Percentiles rank a stretch among this genome's conserved stretches.
Conservation (phyloP, 345 rosid genomes). For the Hirschfeldia incana region DNA sequence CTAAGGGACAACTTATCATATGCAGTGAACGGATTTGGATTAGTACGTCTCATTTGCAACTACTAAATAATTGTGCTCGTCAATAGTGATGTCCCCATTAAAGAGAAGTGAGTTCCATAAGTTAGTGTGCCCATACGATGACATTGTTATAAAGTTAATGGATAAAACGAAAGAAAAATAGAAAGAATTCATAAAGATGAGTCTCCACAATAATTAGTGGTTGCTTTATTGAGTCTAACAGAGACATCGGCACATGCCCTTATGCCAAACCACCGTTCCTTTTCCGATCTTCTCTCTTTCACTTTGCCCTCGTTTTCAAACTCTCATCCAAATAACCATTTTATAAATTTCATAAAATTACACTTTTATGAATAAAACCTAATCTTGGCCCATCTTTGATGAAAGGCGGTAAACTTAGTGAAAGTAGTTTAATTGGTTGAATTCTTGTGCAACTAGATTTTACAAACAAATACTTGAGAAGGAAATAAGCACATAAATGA, state of each 20-base stretch:
- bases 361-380: neutral
- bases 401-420: neutral
- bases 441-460: neutral
- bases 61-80: constrained; percentile 10
- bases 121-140: constrained; percentile 39
- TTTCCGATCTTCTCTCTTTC: constrained; percentile 9
- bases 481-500: too few relatives aligned
- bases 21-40: constrained; percentile 1
- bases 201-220: constrained; percentile 32
- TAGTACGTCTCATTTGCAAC: constrained; percentile 25
- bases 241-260: constrained; percentile 43
- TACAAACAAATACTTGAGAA: neutral
- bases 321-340: neutral
- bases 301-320: constrained; percentile 19
- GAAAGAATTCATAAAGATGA: constrained; percentile 32
- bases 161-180: constrained; percentile 16
- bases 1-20: neutral
- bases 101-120: constrained; percentile 21
- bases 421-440: neutral
- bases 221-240: constrained; percentile 22
- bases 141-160: constrained; percentile 28
- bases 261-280: constrained; percentile 30
- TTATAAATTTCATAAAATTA: neutral
- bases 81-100: constrained; percentile 23
- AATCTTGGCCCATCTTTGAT: neutral